Evolutionary conservation across 2,329 filamentous ascomycete genomes (phyloP).

Genomic region (Leptographium lundbergii): DNA sequence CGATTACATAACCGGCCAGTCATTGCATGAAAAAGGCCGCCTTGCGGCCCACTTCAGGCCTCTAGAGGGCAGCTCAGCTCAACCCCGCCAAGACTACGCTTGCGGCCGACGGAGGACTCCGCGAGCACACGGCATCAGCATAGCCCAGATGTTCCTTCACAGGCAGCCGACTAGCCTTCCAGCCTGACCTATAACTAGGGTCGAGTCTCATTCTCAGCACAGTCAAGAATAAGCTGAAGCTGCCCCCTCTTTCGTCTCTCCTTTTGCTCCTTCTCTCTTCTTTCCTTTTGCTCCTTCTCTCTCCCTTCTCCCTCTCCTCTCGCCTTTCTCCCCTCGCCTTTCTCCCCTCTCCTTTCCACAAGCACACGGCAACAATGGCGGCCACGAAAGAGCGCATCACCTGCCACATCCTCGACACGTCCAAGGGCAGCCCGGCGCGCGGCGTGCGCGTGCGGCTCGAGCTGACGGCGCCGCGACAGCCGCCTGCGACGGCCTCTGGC

Average conservation of each 20-base stretch:
- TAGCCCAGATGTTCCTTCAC: too few relatives aligned
- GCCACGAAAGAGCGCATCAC: constrained; percentile 56
- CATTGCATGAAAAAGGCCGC: neutral
- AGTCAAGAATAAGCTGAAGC: too few relatives aligned
- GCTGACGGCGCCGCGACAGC: constrained; percentile 19
- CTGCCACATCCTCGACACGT: constrained; percentile 77
- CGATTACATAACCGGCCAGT: neutral
- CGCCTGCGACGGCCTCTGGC: constrained; percentile 17
- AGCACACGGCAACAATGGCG: neutral
- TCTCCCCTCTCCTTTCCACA: too few relatives aligned
- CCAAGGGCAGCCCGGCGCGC: constrained; percentile 55
- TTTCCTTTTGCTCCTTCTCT: too few relatives aligned
- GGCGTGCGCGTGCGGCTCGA: constrained; percentile 55
- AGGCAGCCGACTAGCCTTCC: neutral
- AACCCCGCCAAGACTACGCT: neutral
- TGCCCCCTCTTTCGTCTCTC: too few relatives aligned
- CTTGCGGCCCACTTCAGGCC: neutral
- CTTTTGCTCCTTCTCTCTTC: neutral
- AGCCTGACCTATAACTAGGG: neutral
- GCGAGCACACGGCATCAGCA: neutral
- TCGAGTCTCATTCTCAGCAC: neutral
- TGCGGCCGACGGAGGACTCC: neutral
- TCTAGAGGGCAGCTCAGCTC: neutral
- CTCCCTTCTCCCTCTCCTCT: neutral
- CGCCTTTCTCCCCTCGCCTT: neutral